Evolutionary conservation across 371 early-diverging fungal species (phyloP).

Genomic region (Actinomortierella wolfii): DNA sequence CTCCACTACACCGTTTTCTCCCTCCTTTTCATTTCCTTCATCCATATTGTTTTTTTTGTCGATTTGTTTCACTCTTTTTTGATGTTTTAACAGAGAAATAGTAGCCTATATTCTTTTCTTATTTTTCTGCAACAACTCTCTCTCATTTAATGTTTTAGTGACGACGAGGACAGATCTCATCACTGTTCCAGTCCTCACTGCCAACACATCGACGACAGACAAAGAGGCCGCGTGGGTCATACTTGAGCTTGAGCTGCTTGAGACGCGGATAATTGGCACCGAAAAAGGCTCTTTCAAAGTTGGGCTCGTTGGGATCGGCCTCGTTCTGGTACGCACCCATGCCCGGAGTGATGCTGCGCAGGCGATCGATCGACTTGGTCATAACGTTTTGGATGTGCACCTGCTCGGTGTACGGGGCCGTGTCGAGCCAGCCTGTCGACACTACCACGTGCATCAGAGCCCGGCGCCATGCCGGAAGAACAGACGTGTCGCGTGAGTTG

Average conservation of each 20-base stretch:
- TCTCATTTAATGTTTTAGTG: too few relatives aligned
- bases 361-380: slow-evolving; percentile 1
- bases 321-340: slow-evolving; percentile 46
- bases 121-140: too few relatives aligned
- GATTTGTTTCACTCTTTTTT: too few relatives aligned
- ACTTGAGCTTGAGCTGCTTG: slow-evolving; percentile 44
- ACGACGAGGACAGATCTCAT: slow-evolving; percentile 4
- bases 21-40: too few relatives aligned
- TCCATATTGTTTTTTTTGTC: too few relatives aligned
- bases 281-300: slow-evolving; percentile 47
- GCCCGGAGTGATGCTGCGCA: slow-evolving; percentile 14
- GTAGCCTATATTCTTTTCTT: too few relatives aligned
- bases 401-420: slow-evolving; percentile 6
- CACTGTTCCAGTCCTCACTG: slow-evolving; percentile 12
- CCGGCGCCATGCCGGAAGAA: slow-evolving; percentile 32
- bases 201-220: slow-evolving; percentile 12
- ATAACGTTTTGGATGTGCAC: background rate
- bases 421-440: slow-evolving; percentile 14
- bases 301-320: slow-evolving; percentile 37
- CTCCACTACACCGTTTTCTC: too few relatives aligned
- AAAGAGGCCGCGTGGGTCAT: slow-evolving; percentile 49
- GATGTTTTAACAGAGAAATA: too few relatives aligned
- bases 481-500: slow-evolving; percentile 9
- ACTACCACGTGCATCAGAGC: slow-evolving; percentile 32
- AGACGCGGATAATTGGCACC: slow-evolving; percentile 49